A percentile compares a stretch with the other conserved stretches of the same genome.
Conservation (phyloP, 805 yeast species). For the Suhomyces tanzawaensis region DNA sequence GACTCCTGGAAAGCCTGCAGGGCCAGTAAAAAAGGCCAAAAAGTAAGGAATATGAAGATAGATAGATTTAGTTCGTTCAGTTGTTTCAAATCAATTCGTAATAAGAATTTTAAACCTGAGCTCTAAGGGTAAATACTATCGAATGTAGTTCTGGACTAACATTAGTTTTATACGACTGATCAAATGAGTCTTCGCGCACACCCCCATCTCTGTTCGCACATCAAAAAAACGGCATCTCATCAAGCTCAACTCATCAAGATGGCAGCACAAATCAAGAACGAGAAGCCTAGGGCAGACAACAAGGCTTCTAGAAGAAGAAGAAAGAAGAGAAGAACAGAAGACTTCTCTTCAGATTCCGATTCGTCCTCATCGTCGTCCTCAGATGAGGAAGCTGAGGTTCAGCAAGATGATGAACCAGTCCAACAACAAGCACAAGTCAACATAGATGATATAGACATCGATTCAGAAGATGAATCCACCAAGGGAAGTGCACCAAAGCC, state of each 20-base stretch:
- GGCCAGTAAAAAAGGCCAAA: constrained; percentile 1
- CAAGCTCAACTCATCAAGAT: constrained; percentile 1
- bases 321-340: constrained; percentile 83
- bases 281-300: constrained; percentile 4
- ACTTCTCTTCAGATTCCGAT: constrained; percentile 54
- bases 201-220: neutral
- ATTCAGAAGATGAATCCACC: constrained; percentile 22
- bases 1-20: constrained; percentile 6
- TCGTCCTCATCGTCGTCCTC: constrained; percentile 40
- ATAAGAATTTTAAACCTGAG: too few species aligned
- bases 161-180: too few species aligned
- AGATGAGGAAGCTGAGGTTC: constrained; percentile 12
- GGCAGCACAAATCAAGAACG: constrained; percentile 12
- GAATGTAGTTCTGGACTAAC: too few species aligned
- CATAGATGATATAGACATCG: constrained; percentile 32
- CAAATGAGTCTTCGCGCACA: neutral
- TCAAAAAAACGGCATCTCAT: constrained; percentile 2
- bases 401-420: constrained; percentile 7
- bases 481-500: constrained; percentile 17
- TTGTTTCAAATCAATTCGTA: too few species aligned
- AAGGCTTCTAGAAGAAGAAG: constrained; percentile 50
- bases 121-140: too few species aligned
- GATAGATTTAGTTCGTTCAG: too few species aligned
- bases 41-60: too few species aligned
- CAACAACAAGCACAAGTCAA: constrained; percentile 14